Evolutionary conservation across 78 protist genomes (phyloP).

Genomic region (Dictyostelium purpureum): DNA sequence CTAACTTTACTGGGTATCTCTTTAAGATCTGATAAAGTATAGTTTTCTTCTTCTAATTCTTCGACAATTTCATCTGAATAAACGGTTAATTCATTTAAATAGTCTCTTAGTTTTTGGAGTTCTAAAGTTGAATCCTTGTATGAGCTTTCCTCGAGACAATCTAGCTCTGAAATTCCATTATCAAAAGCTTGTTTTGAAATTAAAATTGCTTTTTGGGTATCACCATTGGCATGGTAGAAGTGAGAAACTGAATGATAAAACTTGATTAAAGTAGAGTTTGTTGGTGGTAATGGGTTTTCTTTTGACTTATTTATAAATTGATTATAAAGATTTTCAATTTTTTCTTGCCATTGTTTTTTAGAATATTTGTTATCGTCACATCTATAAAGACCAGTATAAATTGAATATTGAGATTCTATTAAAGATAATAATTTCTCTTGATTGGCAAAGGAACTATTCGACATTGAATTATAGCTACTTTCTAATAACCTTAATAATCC

Average conservation of each 20-base stretch:
- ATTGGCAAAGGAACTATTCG: not conserved
- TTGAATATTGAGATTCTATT: not conserved
- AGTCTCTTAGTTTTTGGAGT: constrained; percentile 95
- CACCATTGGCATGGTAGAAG: constrained; percentile 12
- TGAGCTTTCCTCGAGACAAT: constrained; percentile 92
- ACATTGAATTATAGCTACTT: not conserved
- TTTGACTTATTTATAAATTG: not conserved
- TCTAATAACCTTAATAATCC: constrained; percentile 38
- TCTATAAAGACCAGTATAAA: not conserved
- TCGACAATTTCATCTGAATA: not conserved
- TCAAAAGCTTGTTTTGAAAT: constrained; percentile 94
- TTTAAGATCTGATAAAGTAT: not conserved
- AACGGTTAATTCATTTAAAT: not conserved
- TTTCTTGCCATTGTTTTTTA: constrained; percentile 6
- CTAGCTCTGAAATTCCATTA: constrained; percentile 95
- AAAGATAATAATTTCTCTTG: not conserved
- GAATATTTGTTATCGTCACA: constrained; percentile 29
- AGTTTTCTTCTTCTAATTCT: not conserved
- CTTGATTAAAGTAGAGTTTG: not conserved
- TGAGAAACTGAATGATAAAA: not conserved
- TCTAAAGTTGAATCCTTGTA: constrained; percentile 96
- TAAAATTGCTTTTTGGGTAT: constrained; percentile 86
- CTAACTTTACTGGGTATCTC: not conserved
- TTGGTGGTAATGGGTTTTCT: constrained; percentile 15
- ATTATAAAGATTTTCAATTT: not conserved